Conservation (phyloP, 2,329 filamentous ascomycete genomes). For the Paecilomyces niveus region DNA sequence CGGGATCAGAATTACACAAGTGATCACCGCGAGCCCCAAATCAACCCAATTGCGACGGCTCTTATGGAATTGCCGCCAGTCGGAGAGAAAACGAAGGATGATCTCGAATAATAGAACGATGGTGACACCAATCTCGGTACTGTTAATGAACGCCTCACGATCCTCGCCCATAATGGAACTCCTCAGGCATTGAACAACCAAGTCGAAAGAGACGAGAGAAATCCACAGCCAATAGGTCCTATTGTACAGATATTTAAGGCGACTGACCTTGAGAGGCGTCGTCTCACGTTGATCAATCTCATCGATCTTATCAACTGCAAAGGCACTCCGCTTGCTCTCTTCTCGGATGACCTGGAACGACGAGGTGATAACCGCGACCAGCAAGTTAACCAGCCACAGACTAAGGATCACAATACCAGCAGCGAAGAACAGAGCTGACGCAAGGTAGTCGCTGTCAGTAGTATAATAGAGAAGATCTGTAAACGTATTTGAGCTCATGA, state of each 20-base stretch:
- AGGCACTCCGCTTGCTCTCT: constrained; percentile 89
- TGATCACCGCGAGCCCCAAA: constrained; percentile 70
- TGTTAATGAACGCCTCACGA: constrained; percentile 59
- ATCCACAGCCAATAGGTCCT: constrained; percentile 75
- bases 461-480: constrained; percentile 91
- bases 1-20: constrained; percentile 78
- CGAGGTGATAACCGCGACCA: constrained; percentile 94
- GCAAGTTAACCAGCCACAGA: constrained; percentile 90
- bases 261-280: constrained; percentile 23
- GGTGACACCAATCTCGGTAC: constrained; percentile 69
- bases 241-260: constrained; percentile 65
- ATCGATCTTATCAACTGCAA: constrained; percentile 65
- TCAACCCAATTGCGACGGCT: constrained; percentile 73
- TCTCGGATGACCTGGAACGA: constrained; percentile 98
- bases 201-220: constrained; percentile 66
- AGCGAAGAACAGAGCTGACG: constrained; percentile 70
- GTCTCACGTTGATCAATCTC: constrained; percentile 34
- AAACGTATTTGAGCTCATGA: constrained; percentile 98
- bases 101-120: constrained; percentile 76
- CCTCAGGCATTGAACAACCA: constrained; percentile 71
- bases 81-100: constrained; percentile 63
- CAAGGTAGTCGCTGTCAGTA: constrained; percentile 82
- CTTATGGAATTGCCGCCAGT: constrained; percentile 75
- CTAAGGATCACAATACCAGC: constrained; percentile 80
- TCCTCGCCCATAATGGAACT: constrained; percentile 65